A percentile compares a stretch with the other conserved stretches of the same genome.
Evolutionary conservation across 1,139 yeast species (phyloP).

Genomic region (Geotrichum restrictum): DNA sequence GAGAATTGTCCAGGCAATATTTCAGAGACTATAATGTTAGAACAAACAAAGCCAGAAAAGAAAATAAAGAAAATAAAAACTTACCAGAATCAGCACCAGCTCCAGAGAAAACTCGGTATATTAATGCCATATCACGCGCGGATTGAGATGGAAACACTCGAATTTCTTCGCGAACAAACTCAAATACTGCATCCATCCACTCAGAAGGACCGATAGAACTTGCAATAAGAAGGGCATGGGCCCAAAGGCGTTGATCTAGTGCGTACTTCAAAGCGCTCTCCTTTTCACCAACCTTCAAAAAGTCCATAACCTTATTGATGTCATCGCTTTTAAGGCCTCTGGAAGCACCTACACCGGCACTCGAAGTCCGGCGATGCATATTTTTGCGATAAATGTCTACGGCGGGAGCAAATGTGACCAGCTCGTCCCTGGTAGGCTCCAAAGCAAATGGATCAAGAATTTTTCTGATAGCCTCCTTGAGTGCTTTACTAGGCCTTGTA

Average conservation of each 20-base stretch:
- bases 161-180: conserved; percentile 48
- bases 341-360: conserved; percentile 28
- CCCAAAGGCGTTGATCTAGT: conserved; percentile 65
- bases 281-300: conserved; percentile 59
- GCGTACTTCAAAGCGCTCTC: conserved; percentile 64
- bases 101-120: conserved; percentile 65
- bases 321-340: conserved; percentile 35
- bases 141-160: conserved; percentile 34
- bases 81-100: conserved; percentile 48
- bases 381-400: conserved; percentile 20
- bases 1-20: conserved; percentile 19
- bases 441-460: conserved; percentile 22
- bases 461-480: conserved; percentile 17
- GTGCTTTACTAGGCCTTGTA: conserved; percentile 18
- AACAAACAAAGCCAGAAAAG: not conserved
- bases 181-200: conserved; percentile 56
- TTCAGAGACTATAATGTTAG: conserved; percentile 17
- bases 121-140: conserved; percentile 55
- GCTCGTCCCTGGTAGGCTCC: conserved; percentile 22
- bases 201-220: conserved; percentile 59
- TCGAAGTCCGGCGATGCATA: conserved; percentile 16
- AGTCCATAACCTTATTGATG: conserved; percentile 33
- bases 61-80: conserved; percentile 3
- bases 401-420: conserved; percentile 18
- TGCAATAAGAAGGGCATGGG: conserved; percentile 70